Conservation (phyloP, 2,329 filamentous ascomycete species). For the Pseudomassariella vexata region DNA sequence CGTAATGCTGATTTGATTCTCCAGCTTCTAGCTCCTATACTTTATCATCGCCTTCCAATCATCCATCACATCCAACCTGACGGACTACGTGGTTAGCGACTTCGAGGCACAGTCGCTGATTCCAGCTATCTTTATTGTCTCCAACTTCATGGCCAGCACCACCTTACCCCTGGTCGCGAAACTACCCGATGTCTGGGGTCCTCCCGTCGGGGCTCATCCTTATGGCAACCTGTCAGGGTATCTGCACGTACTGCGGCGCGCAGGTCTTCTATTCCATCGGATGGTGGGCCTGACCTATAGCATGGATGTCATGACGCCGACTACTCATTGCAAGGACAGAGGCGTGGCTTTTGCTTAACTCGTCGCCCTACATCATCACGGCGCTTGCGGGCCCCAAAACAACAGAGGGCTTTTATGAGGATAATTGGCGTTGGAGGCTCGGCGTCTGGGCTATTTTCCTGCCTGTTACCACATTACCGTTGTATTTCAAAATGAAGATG, state of each 20-base stretch:
- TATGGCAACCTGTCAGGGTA: constrained; percentile 45
- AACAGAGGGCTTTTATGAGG: constrained; percentile 40
- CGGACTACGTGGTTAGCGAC: constrained; percentile 31
- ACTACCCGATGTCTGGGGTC: constrained; percentile 52
- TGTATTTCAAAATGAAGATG: constrained; percentile 43
- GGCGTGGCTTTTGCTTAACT: constrained; percentile 49
- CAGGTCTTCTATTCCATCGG: constrained; percentile 56
- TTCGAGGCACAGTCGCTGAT: constrained; percentile 39
- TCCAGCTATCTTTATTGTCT: constrained; percentile 38
- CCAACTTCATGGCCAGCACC: constrained; percentile 41
- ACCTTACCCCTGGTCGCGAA: constrained; percentile 53
- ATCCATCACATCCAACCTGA: constrained; percentile 25
- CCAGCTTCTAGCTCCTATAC: constrained; percentile 35
- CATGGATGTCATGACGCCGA: constrained; percentile 58
- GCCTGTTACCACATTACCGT: constrained; percentile 48
- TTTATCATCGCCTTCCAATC: constrained; percentile 34
- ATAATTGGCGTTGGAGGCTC: constrained; percentile 58
- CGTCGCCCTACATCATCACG: constrained; percentile 55
- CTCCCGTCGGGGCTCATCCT: constrained; percentile 48
- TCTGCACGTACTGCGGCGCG: constrained; percentile 36
- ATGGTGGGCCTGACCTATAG: constrained; percentile 49
- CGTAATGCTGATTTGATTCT: too few relatives aligned
- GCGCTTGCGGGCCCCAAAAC: constrained; percentile 49
- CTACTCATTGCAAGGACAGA: constrained; percentile 53
- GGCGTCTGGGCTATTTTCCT: constrained; percentile 57